Evolutionary conservation across 2,329 filamentous ascomycete species (phyloP), one percentile per base, ranked within the genome.

Genomic region (Pseudomassariella vexata): DNA sequence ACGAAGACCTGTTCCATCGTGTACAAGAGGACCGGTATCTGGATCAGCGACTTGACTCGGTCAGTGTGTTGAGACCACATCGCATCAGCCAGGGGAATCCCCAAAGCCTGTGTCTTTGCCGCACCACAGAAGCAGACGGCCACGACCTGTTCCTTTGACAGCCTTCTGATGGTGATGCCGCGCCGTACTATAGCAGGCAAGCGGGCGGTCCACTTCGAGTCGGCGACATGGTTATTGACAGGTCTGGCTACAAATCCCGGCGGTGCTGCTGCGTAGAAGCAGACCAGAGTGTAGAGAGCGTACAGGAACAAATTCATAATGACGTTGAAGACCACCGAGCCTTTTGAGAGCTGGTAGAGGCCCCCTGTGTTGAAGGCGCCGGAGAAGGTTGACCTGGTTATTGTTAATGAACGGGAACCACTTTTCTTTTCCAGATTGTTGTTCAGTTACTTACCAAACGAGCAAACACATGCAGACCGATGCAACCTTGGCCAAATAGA

Each of bases 41-140:
- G 73, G 27, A 82, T 68, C 42, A 72, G 74, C 1, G 72, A 67
- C 38, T 72, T 63, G 14, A 73, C 67, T 23, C 72, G 56, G 25
- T 73, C 56, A 41, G 70, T 66, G 8, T 75, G 56, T 10, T 70
- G 63, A 10, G 63, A 60, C 63, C 79, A 86, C 73, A 86, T 85
- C 37, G 81, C 73, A 19, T 75, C 73, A 30, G 76, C 68, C 18
- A 86, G 52, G 1, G 82, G 82, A 6, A 86, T 81, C 0, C 81
- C 80, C 36, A 86, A 63, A 3, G 75, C 78, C 2, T 80, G 79
- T 3, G 81, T 84, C 56, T 87, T 87, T 10, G 81, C 81, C 0
- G 82, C 79, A 17, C 76, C 79, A 46, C 80, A 85, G 54, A 85
- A 85, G 44, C 80, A 85, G 10, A 84, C 73, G 0, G 82, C 79